A percentile compares a stretch with the other conserved stretches of the same genome.
phyloP scores from a whole-genome alignment of 768 basidiomycete species.

The Boletus sp. region DNA sequence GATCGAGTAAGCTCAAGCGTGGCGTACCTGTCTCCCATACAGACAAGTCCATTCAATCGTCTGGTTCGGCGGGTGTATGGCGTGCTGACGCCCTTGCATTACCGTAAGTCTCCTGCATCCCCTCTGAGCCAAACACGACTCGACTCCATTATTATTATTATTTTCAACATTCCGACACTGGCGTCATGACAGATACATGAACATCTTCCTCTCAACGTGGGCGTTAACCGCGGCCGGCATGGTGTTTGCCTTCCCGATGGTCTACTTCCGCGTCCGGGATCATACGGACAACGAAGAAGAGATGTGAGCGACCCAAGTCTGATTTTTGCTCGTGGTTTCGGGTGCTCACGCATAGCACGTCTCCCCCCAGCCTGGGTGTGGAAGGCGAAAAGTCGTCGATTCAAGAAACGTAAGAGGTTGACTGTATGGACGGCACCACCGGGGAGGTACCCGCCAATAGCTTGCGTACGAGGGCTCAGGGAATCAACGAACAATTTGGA shows the following conservation, averaged over 20 bases:
- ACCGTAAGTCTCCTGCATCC: constrained; percentile 48
- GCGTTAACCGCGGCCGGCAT: constrained; percentile 60
- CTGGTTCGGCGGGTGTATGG: constrained; percentile 71
- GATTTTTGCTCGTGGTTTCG: background rate
- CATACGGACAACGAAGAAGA: constrained; percentile 52
- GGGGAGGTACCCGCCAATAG: background rate
- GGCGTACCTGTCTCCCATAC: background rate
- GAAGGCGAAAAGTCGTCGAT: background rate
- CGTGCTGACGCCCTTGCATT: constrained; percentile 58
- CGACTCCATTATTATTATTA: background rate
- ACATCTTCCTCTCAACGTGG: constrained; percentile 75
- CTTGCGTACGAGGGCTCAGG: background rate
- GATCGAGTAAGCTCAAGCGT: background rate
- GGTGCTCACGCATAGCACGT: background rate
- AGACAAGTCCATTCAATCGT: constrained; percentile 77
- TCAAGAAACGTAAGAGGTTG: background rate
- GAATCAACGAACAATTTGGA: background rate
- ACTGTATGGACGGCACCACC: background rate
- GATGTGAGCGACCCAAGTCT: constrained; percentile 37
- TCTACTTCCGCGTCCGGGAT: constrained; percentile 63
- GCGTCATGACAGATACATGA: constrained; percentile 48
- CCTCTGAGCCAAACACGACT: background rate
- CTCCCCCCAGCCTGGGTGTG: background rate
- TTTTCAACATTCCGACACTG: no score
- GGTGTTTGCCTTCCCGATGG: constrained; percentile 68